These are phyloP conservation scores for Ascobolus immersus DNA, from an alignment of 495 filamentous ascomycete genomes.

Conservation along the genomic window DNA sequence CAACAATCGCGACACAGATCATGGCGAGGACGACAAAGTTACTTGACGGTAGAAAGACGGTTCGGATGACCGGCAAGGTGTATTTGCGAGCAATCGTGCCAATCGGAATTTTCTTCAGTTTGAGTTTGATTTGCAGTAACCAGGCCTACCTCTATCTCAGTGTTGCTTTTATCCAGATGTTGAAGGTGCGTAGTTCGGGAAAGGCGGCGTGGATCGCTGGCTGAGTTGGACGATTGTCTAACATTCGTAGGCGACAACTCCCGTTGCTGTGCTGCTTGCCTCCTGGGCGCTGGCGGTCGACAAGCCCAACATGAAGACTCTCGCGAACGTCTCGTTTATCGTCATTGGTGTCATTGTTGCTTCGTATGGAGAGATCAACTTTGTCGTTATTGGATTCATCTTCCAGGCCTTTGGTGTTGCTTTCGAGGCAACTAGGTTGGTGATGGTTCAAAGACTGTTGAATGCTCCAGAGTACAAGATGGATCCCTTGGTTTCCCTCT, in stretches of 20 bases:
- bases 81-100: constrained; percentile 80
- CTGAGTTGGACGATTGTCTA: constrained; percentile 13
- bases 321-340: constrained; percentile 68
- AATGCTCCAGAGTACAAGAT: constrained; percentile 88
- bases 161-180: constrained; percentile 93
- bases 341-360: constrained; percentile 77
- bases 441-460: constrained; percentile 73
- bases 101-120: constrained; percentile 76
- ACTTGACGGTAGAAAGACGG: constrained; percentile 68
- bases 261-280: constrained; percentile 67
- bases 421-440: constrained; percentile 75
- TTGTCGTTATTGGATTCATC: constrained; percentile 62
- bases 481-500: constrained; percentile 85
- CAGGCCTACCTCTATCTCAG: constrained; percentile 77
- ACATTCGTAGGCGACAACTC: constrained; percentile 47
- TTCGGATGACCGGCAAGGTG: constrained; percentile 81
- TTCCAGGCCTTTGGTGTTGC: constrained; percentile 63
- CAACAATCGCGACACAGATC: constrained; percentile 72
- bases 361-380: constrained; percentile 78
- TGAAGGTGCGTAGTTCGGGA: constrained; percentile 46
- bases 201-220: background rate
- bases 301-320: constrained; percentile 48
- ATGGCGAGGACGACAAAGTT: constrained; percentile 62
- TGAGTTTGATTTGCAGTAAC: constrained; percentile 87
- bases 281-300: constrained; percentile 60